phyloP scores from a whole-genome alignment of 805 yeast species.

The Soucietia sequanensis region DNA sequence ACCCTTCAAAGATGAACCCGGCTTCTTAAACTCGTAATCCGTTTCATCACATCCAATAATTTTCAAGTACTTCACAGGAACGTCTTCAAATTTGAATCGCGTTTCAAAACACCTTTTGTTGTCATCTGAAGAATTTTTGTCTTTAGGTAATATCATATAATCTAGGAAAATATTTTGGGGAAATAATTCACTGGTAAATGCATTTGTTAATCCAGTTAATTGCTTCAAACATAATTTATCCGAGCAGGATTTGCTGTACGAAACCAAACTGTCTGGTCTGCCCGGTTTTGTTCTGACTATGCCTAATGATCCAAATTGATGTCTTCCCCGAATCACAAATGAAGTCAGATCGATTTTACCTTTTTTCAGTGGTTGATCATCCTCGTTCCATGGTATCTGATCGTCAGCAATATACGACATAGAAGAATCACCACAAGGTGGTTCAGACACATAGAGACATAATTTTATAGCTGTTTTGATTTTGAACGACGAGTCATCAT shows the following conservation, averaged over 20 bases:
- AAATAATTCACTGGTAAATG: slow-evolving; percentile 36
- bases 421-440: slow-evolving; percentile 92
- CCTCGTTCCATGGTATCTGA: slow-evolving; percentile 14
- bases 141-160: slow-evolving; percentile 49
- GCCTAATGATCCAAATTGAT: slow-evolving; percentile 55
- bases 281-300: slow-evolving; percentile 92
- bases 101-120: slow-evolving; percentile 42
- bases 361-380: slow-evolving; percentile 10
- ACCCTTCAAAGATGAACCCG: no score
- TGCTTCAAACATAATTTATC: slow-evolving; percentile 77
- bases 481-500: slow-evolving; percentile 16
- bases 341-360: slow-evolving; percentile 6
- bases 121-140: slow-evolving; percentile 23
- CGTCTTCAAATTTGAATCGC: slow-evolving; percentile 14
- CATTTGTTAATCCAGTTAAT: slow-evolving; percentile 50
- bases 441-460: slow-evolving; percentile 65
- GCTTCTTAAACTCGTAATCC: slow-evolving; percentile 27
- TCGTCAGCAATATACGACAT: slow-evolving; percentile 40
- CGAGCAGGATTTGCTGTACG: slow-evolving; percentile 83
- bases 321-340: slow-evolving; percentile 57
- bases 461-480: slow-evolving; percentile 42
- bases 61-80: no score
- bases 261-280: slow-evolving; percentile 67
- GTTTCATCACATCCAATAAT: slow-evolving; percentile 8
- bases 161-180: slow-evolving; percentile 39